Evolutionary conservation across 352 stramenopile species (phyloP).

Genomic region (Achlya hypogyna): DNA sequence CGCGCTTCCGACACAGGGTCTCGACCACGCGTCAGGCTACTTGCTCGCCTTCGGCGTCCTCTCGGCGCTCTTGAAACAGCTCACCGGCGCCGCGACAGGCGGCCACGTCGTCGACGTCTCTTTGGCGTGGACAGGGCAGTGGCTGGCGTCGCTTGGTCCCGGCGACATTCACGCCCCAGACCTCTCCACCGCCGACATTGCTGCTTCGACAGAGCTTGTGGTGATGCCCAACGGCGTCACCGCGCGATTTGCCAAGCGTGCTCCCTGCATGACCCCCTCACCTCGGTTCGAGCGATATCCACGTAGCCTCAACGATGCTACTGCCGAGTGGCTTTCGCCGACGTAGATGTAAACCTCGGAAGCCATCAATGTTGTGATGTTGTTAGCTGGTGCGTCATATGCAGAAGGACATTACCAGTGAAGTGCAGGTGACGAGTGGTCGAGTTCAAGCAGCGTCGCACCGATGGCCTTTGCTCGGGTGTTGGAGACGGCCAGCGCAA

Average conservation of each 20-base stretch:
- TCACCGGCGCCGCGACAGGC: background rate
- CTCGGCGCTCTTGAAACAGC: background rate
- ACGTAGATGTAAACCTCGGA: background rate
- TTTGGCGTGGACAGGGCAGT: conserved; percentile 12
- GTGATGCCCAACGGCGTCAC: background rate
- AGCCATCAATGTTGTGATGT: background rate
- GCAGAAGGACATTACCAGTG: too few species aligned
- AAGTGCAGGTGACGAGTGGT: too few species aligned
- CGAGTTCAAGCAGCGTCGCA: too few species aligned
- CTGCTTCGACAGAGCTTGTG: background rate
- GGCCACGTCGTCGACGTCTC: conserved; percentile 1
- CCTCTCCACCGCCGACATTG: background rate
- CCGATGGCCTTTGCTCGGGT: too few species aligned
- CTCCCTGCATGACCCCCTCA: conserved; percentile 3
- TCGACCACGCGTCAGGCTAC: conserved; percentile 20
- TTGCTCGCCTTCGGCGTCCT: conserved; percentile 18
- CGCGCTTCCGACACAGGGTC: conserved; percentile 6
- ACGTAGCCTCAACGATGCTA: background rate
- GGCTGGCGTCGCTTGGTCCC: background rate
- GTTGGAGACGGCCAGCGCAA: too few species aligned
- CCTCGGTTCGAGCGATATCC: conserved; percentile 2
- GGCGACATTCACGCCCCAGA: background rate
- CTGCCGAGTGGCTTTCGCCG: background rate
- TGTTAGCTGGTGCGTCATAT: too few species aligned
- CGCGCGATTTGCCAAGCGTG: background rate